Conservation (phyloP, 768 basidiomycete genomes). For the Rossbeevera mucosa region DNA sequence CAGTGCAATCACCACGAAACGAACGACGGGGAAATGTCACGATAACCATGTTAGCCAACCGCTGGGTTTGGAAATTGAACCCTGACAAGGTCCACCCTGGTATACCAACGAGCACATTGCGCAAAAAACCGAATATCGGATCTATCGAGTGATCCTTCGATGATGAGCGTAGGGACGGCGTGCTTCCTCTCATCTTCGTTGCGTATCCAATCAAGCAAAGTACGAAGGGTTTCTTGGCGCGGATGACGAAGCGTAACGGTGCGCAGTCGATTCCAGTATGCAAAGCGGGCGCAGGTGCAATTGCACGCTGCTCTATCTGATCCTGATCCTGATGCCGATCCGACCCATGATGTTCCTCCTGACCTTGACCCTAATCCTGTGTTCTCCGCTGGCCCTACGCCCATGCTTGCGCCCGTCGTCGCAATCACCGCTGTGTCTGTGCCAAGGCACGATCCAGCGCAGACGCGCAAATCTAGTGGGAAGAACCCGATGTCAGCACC, state of each 20-base stretch:
- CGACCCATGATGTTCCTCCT: neutral
- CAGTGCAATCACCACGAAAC: neutral
- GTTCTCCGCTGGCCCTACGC: neutral
- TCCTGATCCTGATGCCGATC: neutral
- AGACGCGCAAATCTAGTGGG: conserved; percentile 12
- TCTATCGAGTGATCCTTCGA: conserved; percentile 16
- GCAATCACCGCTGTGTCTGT: neutral
- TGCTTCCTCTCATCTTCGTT: conserved; percentile 10
- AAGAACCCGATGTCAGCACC: conserved; percentile 26
- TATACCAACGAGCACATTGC: conserved; percentile 6
- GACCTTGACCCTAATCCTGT: conserved; percentile 1
- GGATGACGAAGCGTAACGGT: conserved; percentile 23
- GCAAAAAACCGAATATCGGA: conserved; percentile 17
- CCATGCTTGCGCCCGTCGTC: neutral
- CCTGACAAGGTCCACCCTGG: conserved; percentile 15
- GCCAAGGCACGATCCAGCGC: neutral
- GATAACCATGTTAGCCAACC: neutral
- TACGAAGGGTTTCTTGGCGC: conserved; percentile 17
- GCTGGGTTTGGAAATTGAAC: neutral
- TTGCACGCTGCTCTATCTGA: neutral
- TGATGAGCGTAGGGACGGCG: conserved; percentile 11
- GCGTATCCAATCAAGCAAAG: conserved; percentile 21
- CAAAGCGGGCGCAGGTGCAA: conserved; percentile 4
- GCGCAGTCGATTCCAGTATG: conserved; percentile 18
- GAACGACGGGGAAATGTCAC: neutral